A percentile compares a stretch with the other conserved stretches of the same genome.
phyloP scores from a whole-genome alignment of 2,329 filamentous ascomycete species.

The Colletotrichum aenigma region DNA sequence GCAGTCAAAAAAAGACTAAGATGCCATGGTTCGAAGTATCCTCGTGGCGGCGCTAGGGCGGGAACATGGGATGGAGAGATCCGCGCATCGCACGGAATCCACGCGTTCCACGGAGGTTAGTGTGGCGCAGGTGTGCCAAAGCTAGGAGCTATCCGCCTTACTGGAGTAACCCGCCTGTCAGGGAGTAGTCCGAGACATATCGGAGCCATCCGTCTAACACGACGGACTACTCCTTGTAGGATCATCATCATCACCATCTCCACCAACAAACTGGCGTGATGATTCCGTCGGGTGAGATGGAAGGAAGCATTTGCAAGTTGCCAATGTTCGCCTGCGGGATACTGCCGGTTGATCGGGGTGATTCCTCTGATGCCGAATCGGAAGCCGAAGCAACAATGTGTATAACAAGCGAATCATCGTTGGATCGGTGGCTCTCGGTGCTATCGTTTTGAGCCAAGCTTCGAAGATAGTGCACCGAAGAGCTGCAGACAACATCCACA shows the following conservation, averaged over 20 bases:
- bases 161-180: background rate
- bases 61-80: background rate
- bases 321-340: background rate
- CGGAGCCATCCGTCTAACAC: background rate
- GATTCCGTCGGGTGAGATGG: background rate
- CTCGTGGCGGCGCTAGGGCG: background rate
- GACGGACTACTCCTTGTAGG: background rate
- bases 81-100: background rate
- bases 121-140: background rate
- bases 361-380: background rate
- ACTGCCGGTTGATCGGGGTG: background rate
- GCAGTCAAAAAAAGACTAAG: background rate
- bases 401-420: background rate
- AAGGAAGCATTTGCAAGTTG: background rate
- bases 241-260: background rate
- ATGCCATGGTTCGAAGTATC: background rate
- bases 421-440: background rate
- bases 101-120: background rate
- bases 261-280: background rate
- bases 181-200: background rate
- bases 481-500: background rate
- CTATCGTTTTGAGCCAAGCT: fast-evolving
- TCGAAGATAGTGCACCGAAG: background rate
- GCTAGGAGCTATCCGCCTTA: background rate
- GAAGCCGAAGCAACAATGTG: background rate